These are phyloP conservation scores for Cucumis melo DNA, from an alignment of 306 rosid species.

Conservation along the genomic window DNA sequence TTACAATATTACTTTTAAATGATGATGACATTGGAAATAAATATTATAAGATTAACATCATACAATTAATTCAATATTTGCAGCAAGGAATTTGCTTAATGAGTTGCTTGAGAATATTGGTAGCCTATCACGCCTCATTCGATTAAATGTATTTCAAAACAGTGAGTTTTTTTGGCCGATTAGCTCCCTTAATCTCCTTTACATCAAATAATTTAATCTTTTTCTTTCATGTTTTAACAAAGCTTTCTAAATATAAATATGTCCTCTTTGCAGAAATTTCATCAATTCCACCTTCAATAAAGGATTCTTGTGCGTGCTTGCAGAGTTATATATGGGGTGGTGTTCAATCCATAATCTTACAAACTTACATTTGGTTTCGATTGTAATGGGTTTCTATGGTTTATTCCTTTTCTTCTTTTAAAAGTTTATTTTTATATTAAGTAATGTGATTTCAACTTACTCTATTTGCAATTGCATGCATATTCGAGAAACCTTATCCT, in stretches of 20 bases:
- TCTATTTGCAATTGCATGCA: too few species aligned
- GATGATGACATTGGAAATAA: too few species aligned
- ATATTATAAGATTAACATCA: too few species aligned
- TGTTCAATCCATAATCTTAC: too few species aligned
- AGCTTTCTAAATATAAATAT: slow-evolving; percentile 5
- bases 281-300: too few species aligned
- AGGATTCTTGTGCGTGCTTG: too few species aligned
- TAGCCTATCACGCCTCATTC: slow-evolving; percentile 64
- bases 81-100: too few species aligned
- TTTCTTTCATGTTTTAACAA: slow-evolving; percentile 10
- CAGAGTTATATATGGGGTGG: too few species aligned
- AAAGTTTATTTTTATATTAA: slow-evolving; percentile 12
- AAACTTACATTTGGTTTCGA: slow-evolving; percentile 17
- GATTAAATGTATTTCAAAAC: slow-evolving; percentile 76
- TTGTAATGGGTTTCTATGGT: slow-evolving; percentile 8
- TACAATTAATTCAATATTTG: too few species aligned
- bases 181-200: not conserved
- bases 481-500: too few species aligned
- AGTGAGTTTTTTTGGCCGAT: slow-evolving; percentile 40
- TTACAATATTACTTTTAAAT: too few species aligned
- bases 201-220: not conserved
- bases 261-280: too few species aligned
- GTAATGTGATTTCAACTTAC: slow-evolving; percentile 9
- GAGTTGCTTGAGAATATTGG: slow-evolving; percentile 66
- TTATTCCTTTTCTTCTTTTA: slow-evolving; percentile 13